Evolutionary conservation across 805 yeast species (phyloP), one percentile per base, ranked within the genome.

Genomic region (Yarrowia yakushimensis): DNA sequence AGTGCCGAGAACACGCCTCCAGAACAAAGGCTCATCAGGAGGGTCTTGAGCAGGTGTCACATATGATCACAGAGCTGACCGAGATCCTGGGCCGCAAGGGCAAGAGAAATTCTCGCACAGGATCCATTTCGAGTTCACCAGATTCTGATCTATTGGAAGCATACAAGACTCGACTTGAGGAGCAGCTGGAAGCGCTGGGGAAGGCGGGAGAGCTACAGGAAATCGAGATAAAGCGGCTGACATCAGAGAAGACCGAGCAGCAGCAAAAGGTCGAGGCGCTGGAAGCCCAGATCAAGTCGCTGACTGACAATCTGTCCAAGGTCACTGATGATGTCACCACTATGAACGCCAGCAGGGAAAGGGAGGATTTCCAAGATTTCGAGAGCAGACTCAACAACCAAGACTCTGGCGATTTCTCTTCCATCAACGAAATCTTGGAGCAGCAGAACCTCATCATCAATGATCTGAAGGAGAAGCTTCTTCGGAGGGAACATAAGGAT

Each of bases 361-460:
- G 31, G 33, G 59, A 50, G 9, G 59, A 36, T 11, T 34, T 34
- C 8, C 12, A 34, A 2, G 42, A 33, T 6, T 50, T 50, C 12
- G 59, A 50, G 7, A 31, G 33, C 2, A 50, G 42, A 2, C 34
- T 50, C 11, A 13, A 20, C 18, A 50, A 17, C 23, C 31, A 25
- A n/a, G 33, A 23, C 3, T 20, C 55, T 5, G 43, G 36, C 12
- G 36, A 36, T 4, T 46, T 46, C 20, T 31, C 37, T 17, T 50
- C 59, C 15, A 34, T 50, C 12, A 22, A 12, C 23, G 59, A 50
- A 4, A 50, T 50, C 13, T 17, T 50, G n/a, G 59, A 33, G 12
- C 59, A 50, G 15, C 59, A 50, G 18, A 50, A 50, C n/a, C 13
- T 34, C 59, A 50, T 50, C 42, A 50, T 50, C 33, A 34, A 34